Evolutionary conservation across 2,329 filamentous ascomycete genomes (phyloP), one percentile per base, ranked within the genome.

Genomic region (Stagonosporopsis chrysanthemi): DNA sequence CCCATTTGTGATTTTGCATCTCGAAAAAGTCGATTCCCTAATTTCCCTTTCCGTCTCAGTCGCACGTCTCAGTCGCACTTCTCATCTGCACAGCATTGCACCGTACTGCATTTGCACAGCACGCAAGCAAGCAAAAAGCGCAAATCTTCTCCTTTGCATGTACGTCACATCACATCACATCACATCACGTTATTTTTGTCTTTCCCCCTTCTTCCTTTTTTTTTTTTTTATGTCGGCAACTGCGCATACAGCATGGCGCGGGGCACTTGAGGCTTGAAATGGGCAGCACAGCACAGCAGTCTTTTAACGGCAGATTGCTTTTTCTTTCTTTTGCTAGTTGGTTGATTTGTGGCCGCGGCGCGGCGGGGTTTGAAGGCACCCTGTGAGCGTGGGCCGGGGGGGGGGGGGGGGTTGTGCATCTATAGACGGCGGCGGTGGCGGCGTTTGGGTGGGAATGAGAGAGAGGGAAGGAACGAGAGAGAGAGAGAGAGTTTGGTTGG

Each of bases 191-290:
- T 5, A 5, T 28, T 28, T n/a, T n/a, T n/a, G n/a, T n/a, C n/a
- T n/a, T n/a, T n/a, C n/a, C n/a, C n/a, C n/a, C n/a, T n/a, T 31
- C 11, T 31, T 31, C 11, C 3, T 11, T 31, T 31, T 31, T 31
- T 31, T 11, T 6, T 31, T 11, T 31, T 24, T 29, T 41, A 39
- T 31, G 22, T n/a, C 45, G 36, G 48, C 56, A 59, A 53, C 48
- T 52, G 59, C 49, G 54, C 40, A 60, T 54, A 38, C 47, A 61
- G 64, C 57, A 62, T 56, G 58, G 63, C 62, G 60, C 42, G 56
- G 58, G 55, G 42, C 8, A 41, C 17, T 28, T 22, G 54, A 42
- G 57, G 46, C 43, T 56, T 42, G 56, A 43, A 46, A n/a, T n/a
- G 41, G 36, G 35, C 12, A 51, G 19, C 33, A 54, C 45, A 31